Percentiles rank a stretch among this genome's conserved stretches.
Conservation (phyloP, 331 rosid genomes). For the Acacia concinna region DNA sequence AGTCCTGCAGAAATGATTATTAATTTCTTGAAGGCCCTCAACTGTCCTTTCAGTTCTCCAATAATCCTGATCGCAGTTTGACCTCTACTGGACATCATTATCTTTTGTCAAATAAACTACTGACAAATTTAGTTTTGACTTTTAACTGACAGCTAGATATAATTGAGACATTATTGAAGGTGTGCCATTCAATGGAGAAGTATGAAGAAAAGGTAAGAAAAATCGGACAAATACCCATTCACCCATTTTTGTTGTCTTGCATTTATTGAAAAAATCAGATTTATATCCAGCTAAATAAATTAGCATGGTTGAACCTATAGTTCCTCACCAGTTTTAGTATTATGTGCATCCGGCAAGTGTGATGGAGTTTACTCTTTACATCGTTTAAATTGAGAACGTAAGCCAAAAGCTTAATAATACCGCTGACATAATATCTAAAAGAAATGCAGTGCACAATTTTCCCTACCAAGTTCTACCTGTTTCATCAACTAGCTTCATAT, state of each 20-base stretch:
- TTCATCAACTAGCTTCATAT: slow-evolving; percentile 19
- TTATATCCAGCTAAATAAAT: neutral
- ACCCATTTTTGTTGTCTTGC: neutral
- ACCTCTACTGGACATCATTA: neutral
- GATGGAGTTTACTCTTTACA: neutral
- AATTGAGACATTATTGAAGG: slow-evolving; percentile 54
- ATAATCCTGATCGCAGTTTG: neutral
- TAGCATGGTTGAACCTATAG: neutral
- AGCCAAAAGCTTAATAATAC: neutral
- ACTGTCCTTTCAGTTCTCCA: neutral
- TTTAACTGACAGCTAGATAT: slow-evolving; percentile 38
- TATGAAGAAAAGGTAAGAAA: slow-evolving; percentile 53
- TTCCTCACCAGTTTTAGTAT: neutral
- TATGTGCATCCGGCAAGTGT: neutral
- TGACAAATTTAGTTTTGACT: slow-evolving; percentile 27
- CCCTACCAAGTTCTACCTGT: neutral
- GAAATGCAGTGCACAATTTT: neutral
- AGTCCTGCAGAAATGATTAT: neutral
- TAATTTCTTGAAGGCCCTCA: neutral
- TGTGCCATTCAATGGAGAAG: slow-evolving; percentile 61
- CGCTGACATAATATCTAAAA: neutral
- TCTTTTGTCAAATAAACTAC: neutral
- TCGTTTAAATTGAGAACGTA: neutral
- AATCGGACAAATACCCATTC: neutral
- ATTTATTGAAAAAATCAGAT: neutral